Conservation (phyloP, 768 basidiomycete genomes). For the Pulveroboletus sp. region DNA sequence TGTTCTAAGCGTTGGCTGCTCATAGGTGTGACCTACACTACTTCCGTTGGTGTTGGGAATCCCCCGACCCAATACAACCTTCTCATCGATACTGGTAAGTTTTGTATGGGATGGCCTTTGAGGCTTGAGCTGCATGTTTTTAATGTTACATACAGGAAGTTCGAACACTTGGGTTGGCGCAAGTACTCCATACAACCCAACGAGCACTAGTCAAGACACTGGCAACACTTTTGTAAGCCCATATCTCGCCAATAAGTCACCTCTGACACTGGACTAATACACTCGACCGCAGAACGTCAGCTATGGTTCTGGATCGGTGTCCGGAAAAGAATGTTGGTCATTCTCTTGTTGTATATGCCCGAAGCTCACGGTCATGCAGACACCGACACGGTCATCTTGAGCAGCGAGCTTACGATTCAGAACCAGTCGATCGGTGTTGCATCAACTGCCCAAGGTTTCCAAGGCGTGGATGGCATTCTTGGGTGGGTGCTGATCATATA, state of each 20-base stretch:
- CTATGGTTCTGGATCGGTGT: not conserved
- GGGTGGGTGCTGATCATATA: no score
- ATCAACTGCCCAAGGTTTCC: not conserved
- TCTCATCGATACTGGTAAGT: conserved; percentile 54
- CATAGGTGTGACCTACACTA: conserved; percentile 53
- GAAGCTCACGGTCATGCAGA: no score
- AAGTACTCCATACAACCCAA: not conserved
- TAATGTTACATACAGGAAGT: no score
- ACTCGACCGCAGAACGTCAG: no score
- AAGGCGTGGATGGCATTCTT: not conserved
- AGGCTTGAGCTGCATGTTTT: conserved; percentile 5
- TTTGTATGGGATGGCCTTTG: not conserved
- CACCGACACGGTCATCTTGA: conserved; percentile 1
- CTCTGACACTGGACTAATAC: not conserved
- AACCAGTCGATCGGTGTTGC: conserved; percentile 1
- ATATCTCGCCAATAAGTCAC: not conserved
- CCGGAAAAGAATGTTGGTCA: conserved; percentile 7
- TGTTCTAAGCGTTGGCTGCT: conserved; percentile 1
- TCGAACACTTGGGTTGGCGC: no score
- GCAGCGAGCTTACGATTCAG: not conserved
- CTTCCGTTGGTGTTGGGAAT: conserved; percentile 15
- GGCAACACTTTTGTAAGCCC: conserved; percentile 13
- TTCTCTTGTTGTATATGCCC: no score
- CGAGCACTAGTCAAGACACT: conserved; percentile 11
- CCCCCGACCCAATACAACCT: conserved; percentile 37